Evolutionary conservation across 176 grass and related monocot genomes (phyloP).

Genomic region (Oryza australiensis): DNA sequence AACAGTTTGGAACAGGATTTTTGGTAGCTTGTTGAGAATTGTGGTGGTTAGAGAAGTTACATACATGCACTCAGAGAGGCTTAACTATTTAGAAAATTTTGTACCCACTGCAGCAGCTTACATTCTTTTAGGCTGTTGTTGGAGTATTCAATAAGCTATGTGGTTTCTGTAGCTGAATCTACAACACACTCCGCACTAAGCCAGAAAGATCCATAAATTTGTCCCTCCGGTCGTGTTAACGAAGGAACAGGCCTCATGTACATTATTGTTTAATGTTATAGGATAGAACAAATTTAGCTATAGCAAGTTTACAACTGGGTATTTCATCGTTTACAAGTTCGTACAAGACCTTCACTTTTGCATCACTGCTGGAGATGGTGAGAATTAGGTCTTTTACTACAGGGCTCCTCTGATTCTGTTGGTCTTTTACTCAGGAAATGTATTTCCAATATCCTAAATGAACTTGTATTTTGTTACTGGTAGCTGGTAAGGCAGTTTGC

Average conservation of each 20-base stretch:
- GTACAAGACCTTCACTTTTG: conserved; percentile 86
- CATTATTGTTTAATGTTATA: background rate
- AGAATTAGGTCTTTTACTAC: conserved; percentile 81
- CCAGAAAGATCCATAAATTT: background rate
- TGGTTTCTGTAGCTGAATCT: background rate
- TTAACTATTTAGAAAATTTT: conserved; percentile 21
- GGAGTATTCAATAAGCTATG: background rate
- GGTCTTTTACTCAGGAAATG: conserved; percentile 70
- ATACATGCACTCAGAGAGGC: conserved; percentile 13
- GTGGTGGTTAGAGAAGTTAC: conserved; percentile 21
- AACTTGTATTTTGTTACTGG: background rate
- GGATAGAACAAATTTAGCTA: background rate
- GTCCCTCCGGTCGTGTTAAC: background rate
- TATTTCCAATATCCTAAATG: conserved; percentile 17
- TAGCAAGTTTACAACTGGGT: background rate
- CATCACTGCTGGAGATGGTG: conserved; percentile 78
- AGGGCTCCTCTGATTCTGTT: conserved; percentile 80
- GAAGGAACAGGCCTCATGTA: background rate
- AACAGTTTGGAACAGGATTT: background rate
- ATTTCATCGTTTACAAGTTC: conserved; percentile 81
- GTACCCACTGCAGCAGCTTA: background rate
- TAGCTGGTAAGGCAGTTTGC: conserved; percentile 1
- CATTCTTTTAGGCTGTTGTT: background rate
- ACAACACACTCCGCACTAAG: background rate
- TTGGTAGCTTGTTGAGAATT: conserved; percentile 20